A percentile compares a stretch with the other conserved stretches of the same genome.
These are phyloP conservation scores for Pythium sukuiense DNA, from an alignment of 352 stramenopile species.

Conservation along the genomic window DNA sequence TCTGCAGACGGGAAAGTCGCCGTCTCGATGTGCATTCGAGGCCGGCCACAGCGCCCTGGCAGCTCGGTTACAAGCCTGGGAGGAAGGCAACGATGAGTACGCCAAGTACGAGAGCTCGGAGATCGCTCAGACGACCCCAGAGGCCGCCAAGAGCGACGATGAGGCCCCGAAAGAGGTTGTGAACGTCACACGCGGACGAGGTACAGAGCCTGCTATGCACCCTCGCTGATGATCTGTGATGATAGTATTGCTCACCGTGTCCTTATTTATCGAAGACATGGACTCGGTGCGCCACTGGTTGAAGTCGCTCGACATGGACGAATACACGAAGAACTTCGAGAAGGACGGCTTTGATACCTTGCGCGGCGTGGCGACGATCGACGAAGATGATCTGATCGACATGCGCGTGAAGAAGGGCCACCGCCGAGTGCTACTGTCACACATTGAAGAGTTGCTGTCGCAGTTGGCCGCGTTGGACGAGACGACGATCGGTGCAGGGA, in stretches of 20 bases:
- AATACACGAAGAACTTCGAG: constrained; percentile 88
- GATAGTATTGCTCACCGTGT: background rate
- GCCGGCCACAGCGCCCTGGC: constrained; percentile 78
- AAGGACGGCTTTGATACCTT: constrained; percentile 88
- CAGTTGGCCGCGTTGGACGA: constrained; percentile 71
- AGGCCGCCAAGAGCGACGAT: constrained; percentile 44
- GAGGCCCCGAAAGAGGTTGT: constrained; percentile 28
- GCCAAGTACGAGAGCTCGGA: constrained; percentile 55
- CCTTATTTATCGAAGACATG: constrained; percentile 46
- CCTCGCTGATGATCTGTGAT: background rate
- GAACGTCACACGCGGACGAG: constrained; percentile 42
- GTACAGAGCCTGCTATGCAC: constrained; percentile 27
- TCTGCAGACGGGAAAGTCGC: constrained; percentile 83
- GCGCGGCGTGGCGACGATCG: constrained; percentile 80
- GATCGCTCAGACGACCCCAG: background rate
- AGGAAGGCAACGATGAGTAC: constrained; percentile 89
- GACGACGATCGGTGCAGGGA: constrained; percentile 45
- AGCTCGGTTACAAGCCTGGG: constrained; percentile 74
- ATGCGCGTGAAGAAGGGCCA: constrained; percentile 90
- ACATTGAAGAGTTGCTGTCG: constrained; percentile 82
- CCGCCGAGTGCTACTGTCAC: constrained; percentile 77
- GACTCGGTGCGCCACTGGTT: constrained; percentile 83
- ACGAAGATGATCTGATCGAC: constrained; percentile 86
- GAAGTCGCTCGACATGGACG: constrained; percentile 86
- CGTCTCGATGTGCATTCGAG: constrained; percentile 85